Percentiles rank a stretch among this genome's conserved stretches.
Conservation (phyloP, 352 stramenopile genomes). For the Saprolegnia diclina region DNA sequence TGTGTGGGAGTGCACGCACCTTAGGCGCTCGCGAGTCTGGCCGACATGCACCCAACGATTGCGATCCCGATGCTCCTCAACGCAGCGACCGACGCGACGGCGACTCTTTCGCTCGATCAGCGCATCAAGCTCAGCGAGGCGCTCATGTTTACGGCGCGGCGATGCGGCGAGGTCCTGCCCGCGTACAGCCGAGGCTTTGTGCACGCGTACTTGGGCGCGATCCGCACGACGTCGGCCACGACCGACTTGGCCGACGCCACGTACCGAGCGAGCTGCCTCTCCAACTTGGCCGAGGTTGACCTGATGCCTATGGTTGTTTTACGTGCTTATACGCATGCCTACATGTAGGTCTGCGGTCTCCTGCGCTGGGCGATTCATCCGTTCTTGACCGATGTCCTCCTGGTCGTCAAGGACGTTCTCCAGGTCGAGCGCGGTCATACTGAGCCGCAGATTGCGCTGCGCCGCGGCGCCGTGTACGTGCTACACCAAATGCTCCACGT, state of each 20-base stretch:
- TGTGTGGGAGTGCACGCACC: not conserved
- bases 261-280: slow-evolving; percentile 75
- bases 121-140: slow-evolving; percentile 83
- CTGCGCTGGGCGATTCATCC: slow-evolving; percentile 67
- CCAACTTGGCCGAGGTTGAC: slow-evolving; percentile 76
- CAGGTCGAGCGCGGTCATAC: slow-evolving; percentile 54
- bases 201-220: slow-evolving; percentile 74
- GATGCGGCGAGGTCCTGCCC: slow-evolving; percentile 64
- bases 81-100: slow-evolving; percentile 37
- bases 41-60: slow-evolving; percentile 52
- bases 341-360: slow-evolving; percentile 38
- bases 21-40: slow-evolving; percentile 47
- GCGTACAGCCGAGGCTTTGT: slow-evolving; percentile 71
- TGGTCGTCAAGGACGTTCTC: slow-evolving; percentile 70
- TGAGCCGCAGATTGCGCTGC: slow-evolving; percentile 39
- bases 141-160: slow-evolving; percentile 67
- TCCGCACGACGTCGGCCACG: slow-evolving; percentile 38
- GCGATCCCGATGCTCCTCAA: slow-evolving; percentile 63
- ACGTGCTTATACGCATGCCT: not conserved
- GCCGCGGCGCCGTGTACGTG: slow-evolving; percentile 69
- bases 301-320: not conserved
- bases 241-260: slow-evolving; percentile 43
- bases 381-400: slow-evolving; percentile 69
- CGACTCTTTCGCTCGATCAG: slow-evolving; percentile 42
- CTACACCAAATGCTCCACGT: slow-evolving; percentile 63